A percentile compares a stretch with the other conserved stretches of the same genome.
These are phyloP conservation scores for Aspergillus carbonarius DNA, from an alignment of 2,329 filamentous ascomycete genomes.

Conservation along the genomic window DNA sequence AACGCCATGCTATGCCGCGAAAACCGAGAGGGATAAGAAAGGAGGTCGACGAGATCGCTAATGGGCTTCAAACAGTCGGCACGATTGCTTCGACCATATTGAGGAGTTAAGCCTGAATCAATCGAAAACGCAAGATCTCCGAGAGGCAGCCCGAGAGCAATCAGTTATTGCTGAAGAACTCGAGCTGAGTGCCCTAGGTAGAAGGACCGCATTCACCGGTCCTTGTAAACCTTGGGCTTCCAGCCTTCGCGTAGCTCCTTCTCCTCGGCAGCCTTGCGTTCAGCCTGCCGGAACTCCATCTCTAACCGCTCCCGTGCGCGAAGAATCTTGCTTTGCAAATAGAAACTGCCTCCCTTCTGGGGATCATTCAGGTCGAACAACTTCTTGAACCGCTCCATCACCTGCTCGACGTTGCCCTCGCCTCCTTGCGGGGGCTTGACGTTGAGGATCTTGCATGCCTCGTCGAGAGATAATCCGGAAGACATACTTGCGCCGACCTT, in stretches of 20 bases:
- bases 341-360: conserved; percentile 94
- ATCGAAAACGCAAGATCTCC: not conserved
- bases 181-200: not conserved
- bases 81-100: not conserved
- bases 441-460: conserved; percentile 96
- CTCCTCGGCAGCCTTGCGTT: conserved; percentile 70
- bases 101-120: not conserved
- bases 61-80: not conserved
- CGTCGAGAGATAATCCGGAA: conserved; percentile 83
- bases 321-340: conserved; percentile 94
- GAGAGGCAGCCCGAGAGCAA: not conserved
- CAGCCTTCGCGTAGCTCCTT: conserved; percentile 80
- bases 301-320: conserved; percentile 90
- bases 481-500: conserved; percentile 55
- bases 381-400: conserved; percentile 86
- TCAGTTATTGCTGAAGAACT: not conserved
- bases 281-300: conserved; percentile 72
- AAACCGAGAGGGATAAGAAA: conserved; percentile 24
- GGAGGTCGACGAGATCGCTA: conserved; percentile 1
- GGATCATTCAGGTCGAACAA: conserved; percentile 94
- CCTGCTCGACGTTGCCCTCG: conserved; percentile 72
- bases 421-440: conserved; percentile 83
- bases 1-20: conserved; percentile 45
- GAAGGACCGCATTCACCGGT: conserved; percentile 53
- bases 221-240: conserved; percentile 94